phyloP scores from a whole-genome alignment of 139 green algal species.

The Volvox reticuliferus region DNA sequence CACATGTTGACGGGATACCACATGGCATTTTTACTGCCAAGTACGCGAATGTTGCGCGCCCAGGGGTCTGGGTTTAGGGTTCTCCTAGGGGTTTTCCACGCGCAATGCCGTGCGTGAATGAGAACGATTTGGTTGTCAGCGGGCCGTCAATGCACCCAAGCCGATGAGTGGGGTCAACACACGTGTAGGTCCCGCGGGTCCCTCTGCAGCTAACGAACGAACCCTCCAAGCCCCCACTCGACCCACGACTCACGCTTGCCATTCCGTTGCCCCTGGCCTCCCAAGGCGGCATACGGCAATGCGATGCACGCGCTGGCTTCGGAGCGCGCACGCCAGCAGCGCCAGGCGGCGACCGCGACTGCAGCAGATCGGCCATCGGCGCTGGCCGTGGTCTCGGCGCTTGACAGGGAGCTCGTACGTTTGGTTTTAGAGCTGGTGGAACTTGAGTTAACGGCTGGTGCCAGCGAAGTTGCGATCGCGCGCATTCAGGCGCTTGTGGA shows the following conservation, averaged over 20 bases:
- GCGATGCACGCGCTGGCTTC: constrained; percentile 58
- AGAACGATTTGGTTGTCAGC: too few species aligned
- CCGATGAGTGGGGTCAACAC: too few species aligned
- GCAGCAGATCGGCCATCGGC: background rate
- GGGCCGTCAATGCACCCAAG: too few species aligned
- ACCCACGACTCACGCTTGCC: background rate
- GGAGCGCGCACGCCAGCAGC: constrained; percentile 18
- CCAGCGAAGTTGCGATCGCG: constrained; percentile 73
- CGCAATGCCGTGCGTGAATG: too few species aligned
- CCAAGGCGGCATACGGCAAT: constrained; percentile 37
- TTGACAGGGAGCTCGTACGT: constrained; percentile 58
- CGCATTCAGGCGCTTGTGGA: constrained; percentile 77
- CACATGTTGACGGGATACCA: too few species aligned
- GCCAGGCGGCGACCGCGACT: constrained; percentile 9
- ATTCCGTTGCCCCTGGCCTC: background rate
- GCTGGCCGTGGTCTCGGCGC: background rate
- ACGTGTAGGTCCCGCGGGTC: too few species aligned
- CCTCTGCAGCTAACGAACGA: too few species aligned
- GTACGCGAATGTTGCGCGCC: too few species aligned
- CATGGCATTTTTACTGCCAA: too few species aligned
- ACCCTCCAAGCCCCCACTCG: too few species aligned
- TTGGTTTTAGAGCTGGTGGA: constrained; percentile 54
- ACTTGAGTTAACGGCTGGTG: constrained; percentile 67
- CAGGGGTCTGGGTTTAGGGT: too few species aligned
- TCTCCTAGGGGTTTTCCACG: too few species aligned